Conservation (phyloP, 345 rosid species). For the Hirschfeldia incana region DNA sequence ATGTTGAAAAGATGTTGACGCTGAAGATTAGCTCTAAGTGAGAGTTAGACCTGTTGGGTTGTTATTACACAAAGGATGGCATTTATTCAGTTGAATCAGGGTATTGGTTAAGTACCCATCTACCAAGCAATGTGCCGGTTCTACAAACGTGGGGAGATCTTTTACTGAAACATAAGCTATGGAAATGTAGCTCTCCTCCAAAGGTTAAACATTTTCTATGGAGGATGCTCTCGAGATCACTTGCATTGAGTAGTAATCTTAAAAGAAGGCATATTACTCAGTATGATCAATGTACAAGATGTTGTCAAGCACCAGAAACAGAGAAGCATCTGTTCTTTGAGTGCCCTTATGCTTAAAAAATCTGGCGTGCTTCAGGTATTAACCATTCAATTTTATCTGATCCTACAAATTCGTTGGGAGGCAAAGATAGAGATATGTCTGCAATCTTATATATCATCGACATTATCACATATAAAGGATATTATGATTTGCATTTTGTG, state of each 20-base stretch:
- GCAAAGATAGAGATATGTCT: background rate
- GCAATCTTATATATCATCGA: too few relatives aligned
- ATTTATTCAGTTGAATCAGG: background rate
- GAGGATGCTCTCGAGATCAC: background rate
- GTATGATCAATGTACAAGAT: background rate
- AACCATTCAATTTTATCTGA: background rate
- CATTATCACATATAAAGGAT: too few relatives aligned
- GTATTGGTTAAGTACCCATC: background rate
- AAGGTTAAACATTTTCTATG: background rate
- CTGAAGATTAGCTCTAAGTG: background rate
- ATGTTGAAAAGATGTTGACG: too few relatives aligned
- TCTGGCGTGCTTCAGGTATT: background rate
- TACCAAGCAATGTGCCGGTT: background rate
- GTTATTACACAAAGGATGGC: background rate
- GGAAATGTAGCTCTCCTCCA: background rate
- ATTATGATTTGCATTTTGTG: too few relatives aligned
- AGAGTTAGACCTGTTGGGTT: background rate
- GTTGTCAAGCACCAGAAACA: background rate
- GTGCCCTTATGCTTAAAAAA: background rate
- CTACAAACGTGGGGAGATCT: background rate
- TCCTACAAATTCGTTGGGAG: background rate
- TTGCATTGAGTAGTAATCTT: background rate
- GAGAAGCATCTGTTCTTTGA: background rate
- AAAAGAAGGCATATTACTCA: background rate
- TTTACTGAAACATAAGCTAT: background rate